These are phyloP conservation scores for Pichia deserticola DNA, from an alignment of 805 yeast species.

Conservation along the genomic window DNA sequence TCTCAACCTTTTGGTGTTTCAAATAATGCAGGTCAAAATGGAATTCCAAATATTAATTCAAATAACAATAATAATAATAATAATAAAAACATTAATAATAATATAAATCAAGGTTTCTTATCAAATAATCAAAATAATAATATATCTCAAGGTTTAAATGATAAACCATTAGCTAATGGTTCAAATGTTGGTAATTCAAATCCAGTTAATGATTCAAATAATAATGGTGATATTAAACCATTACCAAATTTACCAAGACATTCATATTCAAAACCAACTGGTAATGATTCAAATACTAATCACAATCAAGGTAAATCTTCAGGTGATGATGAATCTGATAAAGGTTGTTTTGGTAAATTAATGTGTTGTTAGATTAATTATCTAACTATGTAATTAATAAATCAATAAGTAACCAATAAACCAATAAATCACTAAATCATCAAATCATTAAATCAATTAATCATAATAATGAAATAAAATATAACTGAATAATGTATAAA, in stretches of 20 bases:
- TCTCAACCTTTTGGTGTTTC: neutral
- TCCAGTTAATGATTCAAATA: constrained; percentile 6
- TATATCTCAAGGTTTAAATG: constrained; percentile 10
- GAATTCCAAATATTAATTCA: constrained; percentile 4
- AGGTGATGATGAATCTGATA: constrained; percentile 14
- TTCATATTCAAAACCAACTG: constrained; percentile 4
- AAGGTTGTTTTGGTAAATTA: constrained; percentile 23
- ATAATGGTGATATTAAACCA: constrained; percentile 22
- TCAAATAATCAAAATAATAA: constrained; percentile 7
- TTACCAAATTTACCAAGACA: constrained; percentile 28
- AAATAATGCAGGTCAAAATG: constrained; percentile 13
- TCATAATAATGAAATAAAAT: too few species aligned
- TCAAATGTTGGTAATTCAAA: constrained; percentile 3
- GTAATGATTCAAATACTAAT: neutral
- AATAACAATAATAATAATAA: neutral
- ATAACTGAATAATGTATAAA: too few species aligned
- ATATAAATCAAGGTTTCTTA: neutral
- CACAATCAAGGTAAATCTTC: constrained; percentile 20
- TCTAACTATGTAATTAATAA: neutral
- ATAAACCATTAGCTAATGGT: neutral
- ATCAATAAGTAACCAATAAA: neutral
- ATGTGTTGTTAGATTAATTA: constrained; percentile 10
- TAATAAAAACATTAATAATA: neutral
- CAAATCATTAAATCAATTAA: too few species aligned
- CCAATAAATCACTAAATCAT: too few species aligned